Percentiles rank a stretch among this genome's conserved stretches.
Conservation (phyloP, 2,329 filamentous ascomycete species). For the Alternaria incomplexa region DNA sequence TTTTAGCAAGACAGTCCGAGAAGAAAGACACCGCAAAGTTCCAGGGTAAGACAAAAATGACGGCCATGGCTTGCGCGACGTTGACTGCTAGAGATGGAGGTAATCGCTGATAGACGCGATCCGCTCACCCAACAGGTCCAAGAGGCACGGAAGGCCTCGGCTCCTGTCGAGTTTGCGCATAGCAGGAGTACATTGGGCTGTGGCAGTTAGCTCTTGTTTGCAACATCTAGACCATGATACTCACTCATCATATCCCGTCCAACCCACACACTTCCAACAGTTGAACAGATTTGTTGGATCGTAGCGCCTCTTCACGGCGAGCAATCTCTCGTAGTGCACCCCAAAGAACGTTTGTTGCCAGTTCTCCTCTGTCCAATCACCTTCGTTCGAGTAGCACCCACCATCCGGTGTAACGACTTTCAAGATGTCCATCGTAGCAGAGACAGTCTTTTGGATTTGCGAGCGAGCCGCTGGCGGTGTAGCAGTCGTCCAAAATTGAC, state of each 20-base stretch:
- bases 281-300: slow-evolving; percentile 43
- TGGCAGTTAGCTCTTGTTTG: slow-evolving; percentile 9
- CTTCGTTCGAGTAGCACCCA: slow-evolving; percentile 47
- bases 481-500: slow-evolving; percentile 36
- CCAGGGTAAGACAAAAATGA: neutral
- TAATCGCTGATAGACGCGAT: neutral
- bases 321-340: slow-evolving; percentile 34
- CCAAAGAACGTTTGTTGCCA: slow-evolving; percentile 47
- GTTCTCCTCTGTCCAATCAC: slow-evolving; percentile 44
- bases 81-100: neutral
- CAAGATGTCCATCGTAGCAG: slow-evolving; percentile 37
- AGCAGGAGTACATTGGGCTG: slow-evolving; percentile 41
- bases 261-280: slow-evolving; percentile 48
- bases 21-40: neutral
- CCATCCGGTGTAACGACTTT: slow-evolving; percentile 43
- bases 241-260: slow-evolving; percentile 44
- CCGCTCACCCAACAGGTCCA: slow-evolving; percentile 13
- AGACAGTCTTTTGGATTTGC: slow-evolving; percentile 40
- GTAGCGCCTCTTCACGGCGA: slow-evolving; percentile 37
- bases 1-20: neutral
- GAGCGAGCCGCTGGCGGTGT: slow-evolving; percentile 22
- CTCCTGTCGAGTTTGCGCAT: slow-evolving; percentile 27
- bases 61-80: too few species aligned
- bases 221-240: neutral
- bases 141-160: slow-evolving; percentile 32